Conservation (phyloP, 306 rosid genomes). For the Lithocarpus polystachyus region DNA sequence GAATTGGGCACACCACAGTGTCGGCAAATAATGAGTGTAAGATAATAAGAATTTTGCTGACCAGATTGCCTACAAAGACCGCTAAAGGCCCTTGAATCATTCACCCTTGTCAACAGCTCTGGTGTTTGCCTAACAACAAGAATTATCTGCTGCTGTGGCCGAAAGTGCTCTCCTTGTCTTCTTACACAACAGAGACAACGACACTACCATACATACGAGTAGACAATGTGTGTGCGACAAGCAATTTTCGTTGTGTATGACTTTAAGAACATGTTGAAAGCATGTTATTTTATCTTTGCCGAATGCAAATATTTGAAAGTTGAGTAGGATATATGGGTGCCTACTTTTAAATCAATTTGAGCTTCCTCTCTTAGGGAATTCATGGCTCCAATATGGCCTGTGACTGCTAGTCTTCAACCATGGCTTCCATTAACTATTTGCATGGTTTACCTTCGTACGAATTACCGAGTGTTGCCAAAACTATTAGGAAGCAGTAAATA, state of each 20-base stretch:
- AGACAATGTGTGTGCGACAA: not conserved
- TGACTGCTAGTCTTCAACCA: too few species aligned
- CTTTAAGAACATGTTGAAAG: not conserved
- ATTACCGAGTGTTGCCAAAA: too few species aligned
- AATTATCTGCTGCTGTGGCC: conserved; percentile 49
- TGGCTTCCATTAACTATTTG: too few species aligned
- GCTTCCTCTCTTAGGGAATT: too few species aligned
- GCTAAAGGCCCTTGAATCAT: conserved; percentile 4
- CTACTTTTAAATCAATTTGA: too few species aligned
- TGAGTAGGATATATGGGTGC: too few species aligned
- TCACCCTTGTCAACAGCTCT: conserved; percentile 32
- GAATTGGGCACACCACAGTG: conserved; percentile 9
- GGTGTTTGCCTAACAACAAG: conserved; percentile 27
- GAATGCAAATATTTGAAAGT: too few species aligned
- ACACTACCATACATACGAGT: not conserved
- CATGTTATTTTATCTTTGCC: not conserved
- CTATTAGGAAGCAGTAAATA: too few species aligned
- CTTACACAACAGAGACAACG: conserved; percentile 22
- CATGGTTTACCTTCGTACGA: too few species aligned
- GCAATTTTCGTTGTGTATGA: not conserved
- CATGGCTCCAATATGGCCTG: too few species aligned
- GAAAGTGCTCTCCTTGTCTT: conserved; percentile 67
- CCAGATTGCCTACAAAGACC: conserved; percentile 21
- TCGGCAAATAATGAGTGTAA: conserved; percentile 4
- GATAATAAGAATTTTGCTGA: conserved; percentile 12